Percentiles rank a stretch among this genome's conserved stretches.
These are phyloP conservation scores for Pouteria glomerata DNA, from an alignment of 148 eudicot genomes.

Conservation along the genomic window DNA sequence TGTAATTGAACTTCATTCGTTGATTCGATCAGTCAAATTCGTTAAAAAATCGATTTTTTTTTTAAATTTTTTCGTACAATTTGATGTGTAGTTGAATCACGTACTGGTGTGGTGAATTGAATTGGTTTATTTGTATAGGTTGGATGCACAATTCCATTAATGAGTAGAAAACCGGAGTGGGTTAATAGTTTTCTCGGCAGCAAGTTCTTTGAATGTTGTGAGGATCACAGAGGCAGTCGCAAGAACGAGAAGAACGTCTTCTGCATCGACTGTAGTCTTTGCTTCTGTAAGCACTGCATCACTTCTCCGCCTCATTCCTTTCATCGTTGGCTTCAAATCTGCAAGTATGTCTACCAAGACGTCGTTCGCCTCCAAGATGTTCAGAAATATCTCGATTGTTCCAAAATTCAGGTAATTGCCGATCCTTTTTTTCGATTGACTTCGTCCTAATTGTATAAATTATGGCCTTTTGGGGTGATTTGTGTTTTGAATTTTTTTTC, in stretches of 20 bases:
- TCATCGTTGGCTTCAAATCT: constrained; percentile 37
- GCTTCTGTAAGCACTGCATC: constrained; percentile 42
- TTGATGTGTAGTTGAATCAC: too few species aligned
- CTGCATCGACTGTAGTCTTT: constrained; percentile 31
- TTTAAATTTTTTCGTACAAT: too few species aligned
- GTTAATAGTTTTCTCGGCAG: constrained; percentile 15
- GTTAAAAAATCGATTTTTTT: too few species aligned
- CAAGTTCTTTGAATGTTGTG: constrained; percentile 30
- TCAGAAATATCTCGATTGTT: constrained; percentile 36
- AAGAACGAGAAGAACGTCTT: constrained; percentile 41
- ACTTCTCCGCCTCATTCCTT: constrained; percentile 12
- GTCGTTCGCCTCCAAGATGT: constrained; percentile 44
- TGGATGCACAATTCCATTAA: constrained; percentile 11
- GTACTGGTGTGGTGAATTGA: too few species aligned
- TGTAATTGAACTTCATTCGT: too few species aligned
- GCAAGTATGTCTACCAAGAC: constrained; percentile 43
- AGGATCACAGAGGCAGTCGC: constrained; percentile 25
- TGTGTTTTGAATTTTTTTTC: too few species aligned
- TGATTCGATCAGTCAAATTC: too few species aligned
- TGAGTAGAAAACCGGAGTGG: constrained; percentile 22
- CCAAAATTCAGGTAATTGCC: constrained; percentile 31
- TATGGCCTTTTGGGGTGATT: too few species aligned
- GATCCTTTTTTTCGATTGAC: too few species aligned
- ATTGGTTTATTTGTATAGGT: constrained; percentile 21
- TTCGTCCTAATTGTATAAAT: too few species aligned